Percentiles rank a stretch among this genome's conserved stretches.
Conservation (phyloP, 106 monocot genomes). For the Allium cepa region DNA sequence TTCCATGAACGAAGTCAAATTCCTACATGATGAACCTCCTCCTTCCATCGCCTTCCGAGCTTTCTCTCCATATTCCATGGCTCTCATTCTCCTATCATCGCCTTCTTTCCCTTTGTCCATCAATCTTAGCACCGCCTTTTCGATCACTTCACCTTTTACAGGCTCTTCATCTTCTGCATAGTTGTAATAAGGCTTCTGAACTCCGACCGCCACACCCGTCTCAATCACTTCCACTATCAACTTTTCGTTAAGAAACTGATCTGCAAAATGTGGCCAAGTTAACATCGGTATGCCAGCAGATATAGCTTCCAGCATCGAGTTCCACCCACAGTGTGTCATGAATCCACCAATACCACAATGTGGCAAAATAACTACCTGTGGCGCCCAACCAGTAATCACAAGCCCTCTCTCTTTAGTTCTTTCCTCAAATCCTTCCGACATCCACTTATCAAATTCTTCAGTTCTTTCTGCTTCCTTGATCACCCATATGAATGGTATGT, state of each 20-base stretch:
- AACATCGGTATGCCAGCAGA: conserved; percentile 9
- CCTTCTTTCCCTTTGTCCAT: conserved; percentile 2
- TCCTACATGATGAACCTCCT: conserved; percentile 13
- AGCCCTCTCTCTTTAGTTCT: conserved; percentile 1
- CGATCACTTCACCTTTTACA: background rate
- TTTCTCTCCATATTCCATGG: conserved; percentile 3
- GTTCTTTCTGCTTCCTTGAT: conserved; percentile 5
- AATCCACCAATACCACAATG: conserved; percentile 9
- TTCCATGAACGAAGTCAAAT: background rate
- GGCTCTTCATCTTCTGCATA: background rate
- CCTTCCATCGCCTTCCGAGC: conserved; percentile 7
- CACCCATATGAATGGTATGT: conserved; percentile 9
- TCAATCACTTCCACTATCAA: conserved; percentile 17
- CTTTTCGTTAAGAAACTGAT: conserved; percentile 19
- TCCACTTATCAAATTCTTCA: conserved; percentile 3
- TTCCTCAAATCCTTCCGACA: conserved; percentile 8
- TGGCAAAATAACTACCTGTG: conserved; percentile 40
- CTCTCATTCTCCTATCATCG: conserved; percentile 3
- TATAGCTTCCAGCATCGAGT: conserved; percentile 12
- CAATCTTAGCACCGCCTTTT: conserved; percentile 1
- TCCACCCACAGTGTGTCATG: conserved; percentile 22
- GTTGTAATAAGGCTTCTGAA: background rate
- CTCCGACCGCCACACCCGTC: conserved; percentile 9
- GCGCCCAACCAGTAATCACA: conserved; percentile 22
- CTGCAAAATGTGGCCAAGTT: conserved; percentile 13